phyloP scores from a whole-genome alignment of 2,329 filamentous ascomycete species.

The Xylaria sp. region DNA sequence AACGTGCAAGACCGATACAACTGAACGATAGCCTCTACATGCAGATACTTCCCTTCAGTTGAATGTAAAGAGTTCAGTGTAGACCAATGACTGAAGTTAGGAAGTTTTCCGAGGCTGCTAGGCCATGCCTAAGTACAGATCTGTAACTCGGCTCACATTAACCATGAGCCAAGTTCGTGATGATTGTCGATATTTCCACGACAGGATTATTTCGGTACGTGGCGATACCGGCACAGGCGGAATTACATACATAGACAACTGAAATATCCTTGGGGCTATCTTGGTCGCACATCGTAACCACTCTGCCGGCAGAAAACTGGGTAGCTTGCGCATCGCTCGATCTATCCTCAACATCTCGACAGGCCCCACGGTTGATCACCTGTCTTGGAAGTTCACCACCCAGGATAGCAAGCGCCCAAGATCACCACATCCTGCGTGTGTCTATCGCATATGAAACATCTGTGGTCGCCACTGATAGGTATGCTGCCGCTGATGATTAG shows the following conservation, averaged over 20 bases:
- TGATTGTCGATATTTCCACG: neutral
- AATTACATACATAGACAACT: neutral
- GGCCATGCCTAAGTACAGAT: no score
- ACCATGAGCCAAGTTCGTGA: neutral
- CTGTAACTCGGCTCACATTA: no score
- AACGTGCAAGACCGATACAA: no score
- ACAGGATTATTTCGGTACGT: neutral
- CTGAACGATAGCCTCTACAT: no score
- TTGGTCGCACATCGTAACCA: neutral
- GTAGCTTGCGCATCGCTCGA: neutral
- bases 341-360: slow-evolving; percentile 8
- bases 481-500: neutral
- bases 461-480: neutral
- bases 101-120: no score
- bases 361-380: neutral
- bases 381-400: neutral
- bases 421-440: slow-evolving; percentile 1
- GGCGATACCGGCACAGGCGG: neutral
- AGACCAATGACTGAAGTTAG: no score
- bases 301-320: slow-evolving; percentile 7
- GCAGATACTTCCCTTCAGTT: no score
- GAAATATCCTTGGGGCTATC: neutral
- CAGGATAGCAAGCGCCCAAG: neutral
- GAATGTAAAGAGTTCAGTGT: no score
- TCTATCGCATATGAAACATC: slow-evolving; percentile 1